These are phyloP conservation scores for Trichophyton schoenleinii DNA, from an alignment of 2,329 filamentous ascomycete species.

Conservation along the genomic window DNA sequence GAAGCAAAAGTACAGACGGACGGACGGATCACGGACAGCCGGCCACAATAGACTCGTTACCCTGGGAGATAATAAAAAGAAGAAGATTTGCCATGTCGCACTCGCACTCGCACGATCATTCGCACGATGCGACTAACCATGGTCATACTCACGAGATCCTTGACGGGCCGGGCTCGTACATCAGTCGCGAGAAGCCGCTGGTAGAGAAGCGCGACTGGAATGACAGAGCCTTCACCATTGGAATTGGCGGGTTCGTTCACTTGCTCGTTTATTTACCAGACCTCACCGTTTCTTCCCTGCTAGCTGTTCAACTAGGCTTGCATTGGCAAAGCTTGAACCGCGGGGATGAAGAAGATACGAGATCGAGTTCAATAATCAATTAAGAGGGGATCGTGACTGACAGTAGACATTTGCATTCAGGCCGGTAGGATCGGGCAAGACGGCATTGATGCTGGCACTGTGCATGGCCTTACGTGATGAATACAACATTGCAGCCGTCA, in stretches of 20 bases:
- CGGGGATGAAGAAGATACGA: background rate
- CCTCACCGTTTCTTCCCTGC: background rate
- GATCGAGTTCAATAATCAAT: background rate
- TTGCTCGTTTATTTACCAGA: background rate
- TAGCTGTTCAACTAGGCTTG: background rate
- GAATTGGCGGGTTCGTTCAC: conserved; percentile 76
- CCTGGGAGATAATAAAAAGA: background rate
- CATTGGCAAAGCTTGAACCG: background rate
- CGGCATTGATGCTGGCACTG: conserved; percentile 87
- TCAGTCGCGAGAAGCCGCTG: conserved; percentile 86
- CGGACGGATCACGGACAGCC: background rate
- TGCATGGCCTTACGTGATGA: conserved; percentile 68
- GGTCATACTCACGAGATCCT: conserved; percentile 95
- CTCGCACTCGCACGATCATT: conserved; percentile 37
- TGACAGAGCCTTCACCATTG: conserved; percentile 84
- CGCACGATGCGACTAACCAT: conserved; percentile 55
- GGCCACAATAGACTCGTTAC: background rate
- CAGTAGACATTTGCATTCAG: conserved; percentile 33
- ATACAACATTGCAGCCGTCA: conserved; percentile 86
- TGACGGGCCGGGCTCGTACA: conserved; percentile 79
- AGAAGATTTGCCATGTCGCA: conserved; percentile 4
- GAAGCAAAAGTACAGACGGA: too few species aligned
- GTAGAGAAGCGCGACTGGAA: conserved; percentile 77
- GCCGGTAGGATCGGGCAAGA: conserved; percentile 93
- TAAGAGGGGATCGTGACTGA: background rate